Percentiles rank a stretch among this genome's conserved stretches.
phyloP scores from a whole-genome alignment of 306 rosid species.

The Myrica gale region DNA sequence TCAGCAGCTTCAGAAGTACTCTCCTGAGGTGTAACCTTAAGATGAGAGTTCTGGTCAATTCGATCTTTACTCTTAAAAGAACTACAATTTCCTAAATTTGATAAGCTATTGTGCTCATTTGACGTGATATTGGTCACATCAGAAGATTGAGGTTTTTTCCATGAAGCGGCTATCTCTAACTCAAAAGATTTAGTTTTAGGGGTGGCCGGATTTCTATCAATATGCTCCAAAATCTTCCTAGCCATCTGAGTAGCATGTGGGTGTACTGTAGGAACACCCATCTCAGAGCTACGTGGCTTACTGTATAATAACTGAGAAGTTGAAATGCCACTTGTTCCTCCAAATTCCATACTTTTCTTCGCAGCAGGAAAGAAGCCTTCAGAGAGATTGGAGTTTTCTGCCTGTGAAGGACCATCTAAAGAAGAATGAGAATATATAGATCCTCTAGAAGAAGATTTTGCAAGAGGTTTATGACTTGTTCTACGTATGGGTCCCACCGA shows the following conservation, averaged over 20 bases:
- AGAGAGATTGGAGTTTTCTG: conserved; percentile 34
- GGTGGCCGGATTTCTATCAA: conserved; percentile 69
- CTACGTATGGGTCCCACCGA: conserved; percentile 79
- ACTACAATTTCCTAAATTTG: conserved; percentile 28
- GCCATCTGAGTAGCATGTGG: conserved; percentile 73
- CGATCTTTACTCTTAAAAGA: conserved; percentile 34
- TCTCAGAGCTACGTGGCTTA: conserved; percentile 39
- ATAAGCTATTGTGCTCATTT: conserved; percentile 40
- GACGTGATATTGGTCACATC: conserved; percentile 32
- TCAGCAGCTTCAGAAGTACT: conserved; percentile 32
- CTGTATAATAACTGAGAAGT: conserved; percentile 27
- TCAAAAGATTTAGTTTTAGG: conserved; percentile 74
- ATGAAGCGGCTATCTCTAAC: conserved; percentile 57
- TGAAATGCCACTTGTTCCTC: conserved; percentile 33
- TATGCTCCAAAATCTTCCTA: conserved; percentile 76
- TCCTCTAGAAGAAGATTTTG: conserved; percentile 45
- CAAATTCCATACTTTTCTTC: conserved; percentile 42
- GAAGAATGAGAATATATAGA: conserved; percentile 41
- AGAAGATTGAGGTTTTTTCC: conserved; percentile 60
- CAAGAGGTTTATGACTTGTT: conserved; percentile 43
- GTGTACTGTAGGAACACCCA: conserved; percentile 48
- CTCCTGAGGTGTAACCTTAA: conserved; percentile 34
- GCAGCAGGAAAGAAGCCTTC: conserved; percentile 42
- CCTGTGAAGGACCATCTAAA: conserved; percentile 30
- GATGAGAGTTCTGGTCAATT: conserved; percentile 39